Evolutionary conservation across 805 yeast genomes (phyloP).

Genomic region (Komagataella ulmi): DNA sequence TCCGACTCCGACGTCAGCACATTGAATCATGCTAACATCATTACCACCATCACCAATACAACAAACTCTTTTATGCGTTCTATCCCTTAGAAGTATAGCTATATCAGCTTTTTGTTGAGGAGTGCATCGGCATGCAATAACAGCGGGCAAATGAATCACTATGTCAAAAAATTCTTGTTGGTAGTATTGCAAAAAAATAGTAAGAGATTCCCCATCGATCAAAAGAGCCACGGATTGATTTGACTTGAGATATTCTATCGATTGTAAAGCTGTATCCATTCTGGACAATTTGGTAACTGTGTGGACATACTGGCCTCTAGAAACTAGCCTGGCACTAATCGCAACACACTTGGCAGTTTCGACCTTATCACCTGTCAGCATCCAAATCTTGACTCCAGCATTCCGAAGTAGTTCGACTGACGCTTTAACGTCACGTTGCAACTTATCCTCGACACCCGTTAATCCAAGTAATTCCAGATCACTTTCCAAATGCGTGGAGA

Average conservation of each 20-base stretch:
- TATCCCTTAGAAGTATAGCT: conserved; percentile 62
- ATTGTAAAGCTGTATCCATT: conserved; percentile 56
- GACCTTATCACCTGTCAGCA: conserved; percentile 97
- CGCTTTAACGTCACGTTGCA: conserved; percentile 83
- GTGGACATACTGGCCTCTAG: conserved; percentile 90
- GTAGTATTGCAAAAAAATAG: conserved; percentile 48
- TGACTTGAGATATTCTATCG: conserved; percentile 56
- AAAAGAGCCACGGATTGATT: conserved; percentile 62
- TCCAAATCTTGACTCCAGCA: conserved; percentile 97
- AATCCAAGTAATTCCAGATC: conserved; percentile 80
- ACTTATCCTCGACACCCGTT: conserved; percentile 95
- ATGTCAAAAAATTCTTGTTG: conserved; percentile 63
- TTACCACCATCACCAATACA: conserved; percentile 99
- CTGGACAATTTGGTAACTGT: conserved; percentile 58
- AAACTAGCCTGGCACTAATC: conserved; percentile 83
- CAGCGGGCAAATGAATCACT: conserved; percentile 76
- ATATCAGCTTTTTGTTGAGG: conserved; percentile 98
- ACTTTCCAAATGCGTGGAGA: conserved; percentile 59
- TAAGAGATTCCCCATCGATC: conserved; percentile 89
- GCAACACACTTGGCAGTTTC: conserved; percentile 98
- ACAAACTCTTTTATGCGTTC: conserved; percentile 84
- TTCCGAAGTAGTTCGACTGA: conserved; percentile 86
- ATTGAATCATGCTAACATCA: conserved; percentile 97
- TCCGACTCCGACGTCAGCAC: conserved; percentile 98
- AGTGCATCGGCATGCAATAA: conserved; percentile 96